A percentile compares a stretch with the other conserved stretches of the same genome.
phyloP scores from a whole-genome alignment of 768 basidiomycete species.

The Tulasnella sp. region DNA sequence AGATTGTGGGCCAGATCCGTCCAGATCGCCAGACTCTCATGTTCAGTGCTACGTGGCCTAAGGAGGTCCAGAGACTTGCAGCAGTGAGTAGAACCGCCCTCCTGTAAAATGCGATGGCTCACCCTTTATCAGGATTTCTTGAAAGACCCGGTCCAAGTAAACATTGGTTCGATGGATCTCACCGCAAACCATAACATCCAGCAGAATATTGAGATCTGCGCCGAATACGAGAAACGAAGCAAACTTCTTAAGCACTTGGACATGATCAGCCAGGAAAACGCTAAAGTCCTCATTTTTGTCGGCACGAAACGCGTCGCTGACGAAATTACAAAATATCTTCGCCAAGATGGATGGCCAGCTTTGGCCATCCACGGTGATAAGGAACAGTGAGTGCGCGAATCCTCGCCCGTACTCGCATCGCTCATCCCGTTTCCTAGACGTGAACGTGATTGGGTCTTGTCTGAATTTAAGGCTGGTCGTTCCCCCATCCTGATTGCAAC shows the following conservation, averaged over 20 bases:
- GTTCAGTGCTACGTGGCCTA: conserved; percentile 99
- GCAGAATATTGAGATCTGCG: conserved; percentile 92
- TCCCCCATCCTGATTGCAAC: conserved; percentile 98
- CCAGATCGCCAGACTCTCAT: conserved; percentile 98
- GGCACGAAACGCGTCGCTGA: conserved; percentile 96
- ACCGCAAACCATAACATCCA: conserved; percentile 97
- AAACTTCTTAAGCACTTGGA: conserved; percentile 96
- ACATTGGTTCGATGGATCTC: conserved; percentile 96
- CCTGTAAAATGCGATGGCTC: not conserved
- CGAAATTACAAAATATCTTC: conserved; percentile 94
- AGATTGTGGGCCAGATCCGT: conserved; percentile 93
- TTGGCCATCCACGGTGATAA: conserved; percentile 99
- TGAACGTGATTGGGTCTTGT: conserved; percentile 98
- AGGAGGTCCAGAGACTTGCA: conserved; percentile 96
- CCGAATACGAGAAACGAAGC: conserved; percentile 92
- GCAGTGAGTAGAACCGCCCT: conserved; percentile 38
- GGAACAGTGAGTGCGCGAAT: conserved; percentile 62
- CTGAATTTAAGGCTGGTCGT: conserved; percentile 96
- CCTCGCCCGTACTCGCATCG: not conserved
- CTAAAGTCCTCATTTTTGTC: conserved; percentile 97
- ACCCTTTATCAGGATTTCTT: conserved; percentile 66
- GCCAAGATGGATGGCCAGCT: conserved; percentile 99
- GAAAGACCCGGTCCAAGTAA: conserved; percentile 93
- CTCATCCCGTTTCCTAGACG: conserved; percentile 39
- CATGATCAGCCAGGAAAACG: conserved; percentile 90